Conservation (phyloP, 2,329 filamentous ascomycete species). For the Pseudocercospora eumusae region DNA sequence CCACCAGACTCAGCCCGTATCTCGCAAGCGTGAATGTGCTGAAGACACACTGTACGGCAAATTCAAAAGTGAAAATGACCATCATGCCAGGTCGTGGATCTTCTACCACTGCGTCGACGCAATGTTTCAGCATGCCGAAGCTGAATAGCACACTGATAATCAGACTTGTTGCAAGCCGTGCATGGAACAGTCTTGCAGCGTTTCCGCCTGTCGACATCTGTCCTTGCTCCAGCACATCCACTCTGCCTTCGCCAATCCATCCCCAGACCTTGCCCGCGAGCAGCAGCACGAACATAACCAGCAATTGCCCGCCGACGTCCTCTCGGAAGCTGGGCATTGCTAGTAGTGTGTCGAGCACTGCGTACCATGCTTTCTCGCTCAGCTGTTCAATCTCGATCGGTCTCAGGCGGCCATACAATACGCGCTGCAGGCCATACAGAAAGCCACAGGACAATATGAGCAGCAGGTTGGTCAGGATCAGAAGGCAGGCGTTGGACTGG, state of each 20-base stretch:
- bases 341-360: slow-evolving; percentile 91
- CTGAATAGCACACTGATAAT: slow-evolving; percentile 79
- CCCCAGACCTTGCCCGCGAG: slow-evolving; percentile 96
- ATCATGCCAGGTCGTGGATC: slow-evolving; percentile 96
- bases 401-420: slow-evolving; percentile 87
- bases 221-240: slow-evolving; percentile 93
- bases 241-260: slow-evolving; percentile 94
- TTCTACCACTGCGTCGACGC: slow-evolving; percentile 77
- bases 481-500: slow-evolving; percentile 91
- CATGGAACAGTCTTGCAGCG: slow-evolving; percentile 80
- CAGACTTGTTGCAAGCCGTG: slow-evolving; percentile 76
- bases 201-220: slow-evolving; percentile 47
- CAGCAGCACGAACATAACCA: slow-evolving; percentile 92
- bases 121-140: slow-evolving; percentile 75
- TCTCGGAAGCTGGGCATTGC: slow-evolving; percentile 99
- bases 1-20: slow-evolving; percentile 76
- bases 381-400: slow-evolving; percentile 95
- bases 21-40: slow-evolving; percentile 77
- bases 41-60: slow-evolving; percentile 79
- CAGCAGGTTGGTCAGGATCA: slow-evolving; percentile 90
- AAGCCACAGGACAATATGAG: slow-evolving; percentile 78
- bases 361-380: slow-evolving; percentile 97
- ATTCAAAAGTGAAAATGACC: slow-evolving; percentile 99
- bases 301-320: slow-evolving; percentile 89
- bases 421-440: slow-evolving; percentile 81